Evolutionary conservation across 2,329 filamentous ascomycete genomes (phyloP).

Genomic region (Amauroascus verrucosus): DNA sequence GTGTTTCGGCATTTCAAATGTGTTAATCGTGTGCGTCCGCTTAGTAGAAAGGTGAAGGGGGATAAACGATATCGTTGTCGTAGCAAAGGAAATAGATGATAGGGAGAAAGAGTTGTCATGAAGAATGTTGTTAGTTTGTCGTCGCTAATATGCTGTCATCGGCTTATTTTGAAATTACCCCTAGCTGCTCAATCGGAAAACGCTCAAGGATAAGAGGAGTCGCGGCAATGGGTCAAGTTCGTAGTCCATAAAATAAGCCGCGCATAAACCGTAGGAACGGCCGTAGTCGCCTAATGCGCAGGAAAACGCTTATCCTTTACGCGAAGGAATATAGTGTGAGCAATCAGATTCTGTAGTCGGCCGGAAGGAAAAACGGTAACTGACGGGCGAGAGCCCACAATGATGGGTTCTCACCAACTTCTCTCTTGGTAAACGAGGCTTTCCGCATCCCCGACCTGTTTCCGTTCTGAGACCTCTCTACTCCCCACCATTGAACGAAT

Average conservation of each 20-base stretch:
- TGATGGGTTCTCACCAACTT: constrained; percentile 15
- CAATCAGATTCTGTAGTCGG: constrained; percentile 8
- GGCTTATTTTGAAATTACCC: background rate
- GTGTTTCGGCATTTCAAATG: background rate
- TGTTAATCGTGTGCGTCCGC: background rate
- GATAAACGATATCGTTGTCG: background rate
- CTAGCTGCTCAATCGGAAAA: background rate
- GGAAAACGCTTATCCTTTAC: constrained; percentile 11
- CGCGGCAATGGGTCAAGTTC: background rate
- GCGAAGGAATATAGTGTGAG: constrained; percentile 7
- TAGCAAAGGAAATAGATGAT: background rate
- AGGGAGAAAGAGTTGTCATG: constrained; percentile 1
- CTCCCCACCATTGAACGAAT: constrained; percentile 61
- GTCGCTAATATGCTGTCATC: background rate
- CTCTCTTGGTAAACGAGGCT: constrained; percentile 55
- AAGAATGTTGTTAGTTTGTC: background rate
- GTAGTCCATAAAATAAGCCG: constrained; percentile 3
- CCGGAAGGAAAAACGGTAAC: constrained; percentile 9
- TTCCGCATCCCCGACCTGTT: constrained; percentile 83
- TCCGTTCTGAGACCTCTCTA: constrained; percentile 70
- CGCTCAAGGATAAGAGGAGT: background rate
- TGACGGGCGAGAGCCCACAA: constrained; percentile 12
- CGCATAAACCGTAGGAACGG: constrained; percentile 8
- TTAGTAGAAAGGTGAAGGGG: background rate
- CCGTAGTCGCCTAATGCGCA: constrained; percentile 10